Conservation (phyloP, 75 land plant genomes). For the Azolla pinnata region DNA sequence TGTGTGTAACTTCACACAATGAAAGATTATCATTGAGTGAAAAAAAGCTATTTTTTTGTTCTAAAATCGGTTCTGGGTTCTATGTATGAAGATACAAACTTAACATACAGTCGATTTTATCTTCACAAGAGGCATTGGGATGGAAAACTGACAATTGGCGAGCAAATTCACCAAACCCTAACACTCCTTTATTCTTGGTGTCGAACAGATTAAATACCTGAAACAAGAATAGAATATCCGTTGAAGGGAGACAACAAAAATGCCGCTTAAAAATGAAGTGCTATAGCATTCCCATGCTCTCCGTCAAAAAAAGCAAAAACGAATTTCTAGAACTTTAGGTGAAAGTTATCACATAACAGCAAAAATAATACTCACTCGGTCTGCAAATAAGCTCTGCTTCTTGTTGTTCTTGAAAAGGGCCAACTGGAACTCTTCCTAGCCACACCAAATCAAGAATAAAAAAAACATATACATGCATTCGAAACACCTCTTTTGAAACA, state of each 20-base stretch:
- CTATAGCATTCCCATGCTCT: background rate
- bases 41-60: background rate
- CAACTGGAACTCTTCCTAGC: slow-evolving; percentile 51
- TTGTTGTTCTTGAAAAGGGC: slow-evolving; percentile 46
- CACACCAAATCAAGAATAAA: slow-evolving; percentile 6
- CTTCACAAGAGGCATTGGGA: slow-evolving; percentile 86
- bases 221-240: slow-evolving; percentile 5
- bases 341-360: background rate
- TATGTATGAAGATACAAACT: too few species aligned
- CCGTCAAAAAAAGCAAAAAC: background rate
- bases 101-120: slow-evolving; percentile 77
- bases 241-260: background rate
- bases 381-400: slow-evolving; percentile 38
- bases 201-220: slow-evolving; percentile 98
- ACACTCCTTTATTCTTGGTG: slow-evolving; percentile 80
- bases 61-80: background rate
- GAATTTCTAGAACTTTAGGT: background rate
- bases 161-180: slow-evolving; percentile 94
- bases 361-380: slow-evolving; percentile 29
- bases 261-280: too few species aligned
- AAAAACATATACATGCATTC: background rate
- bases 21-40: background rate
- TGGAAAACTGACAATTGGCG: slow-evolving; percentile 89
- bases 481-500: too few species aligned
- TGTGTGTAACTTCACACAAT: too few species aligned